Base-by-base conservation (phyloP, 371 early-diverging fungal species). In the Dinochytrium kinnereticum region DNA sequence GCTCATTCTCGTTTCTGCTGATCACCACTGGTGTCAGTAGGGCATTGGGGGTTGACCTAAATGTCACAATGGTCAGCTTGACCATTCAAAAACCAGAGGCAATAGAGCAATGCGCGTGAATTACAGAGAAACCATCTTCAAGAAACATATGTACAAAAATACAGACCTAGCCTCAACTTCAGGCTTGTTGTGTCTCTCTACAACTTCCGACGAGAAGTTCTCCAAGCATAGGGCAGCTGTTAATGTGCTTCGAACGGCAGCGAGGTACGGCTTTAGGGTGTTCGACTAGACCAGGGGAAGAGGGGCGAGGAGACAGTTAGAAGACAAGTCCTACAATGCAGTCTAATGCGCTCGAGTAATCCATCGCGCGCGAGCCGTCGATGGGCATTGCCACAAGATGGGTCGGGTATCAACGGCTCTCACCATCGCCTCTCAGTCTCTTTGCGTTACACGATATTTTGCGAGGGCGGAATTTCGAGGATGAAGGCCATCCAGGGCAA, bases 181-280 rank as follows among this genome's bases (percentile, higher is more conserved):
- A 64, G 98, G 98, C 81, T 95, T 94, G 80, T 97, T 97, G 89
- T 98, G 98, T 78, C 97, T 88, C 82, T 98, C 98, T 21, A 95
- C 98, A 5, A 96, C 92, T 81, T 97, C 96, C 50, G 97, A 97
- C 31, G 95, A 89, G 85, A 98, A 98, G 90, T 97, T 97, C 78
- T 96, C 96, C 38, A 98, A 83, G 75, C 98, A 97, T 78, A 98
- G 82, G 2, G 96, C 94, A 17, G 98, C 98, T 15, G 95, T 96
- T 66, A 97, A 87, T 24, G 96, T 95, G 36, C 95, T 90, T 40
- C 96, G 94, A 21, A 97, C 97, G 36, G 98, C 98, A 49, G 91
- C 90, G 38, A 98, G 91, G 77, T 98, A 98, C 34, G 98, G 97
- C 68, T 96, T 92, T 65, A 97, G 92, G 15, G 98, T 96, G 82